Percentiles rank a stretch among this genome's conserved stretches.
These are phyloP conservation scores for Cyamopsis tetragonoloba DNA, from an alignment of 306 rosid species.

Conservation along the genomic window DNA sequence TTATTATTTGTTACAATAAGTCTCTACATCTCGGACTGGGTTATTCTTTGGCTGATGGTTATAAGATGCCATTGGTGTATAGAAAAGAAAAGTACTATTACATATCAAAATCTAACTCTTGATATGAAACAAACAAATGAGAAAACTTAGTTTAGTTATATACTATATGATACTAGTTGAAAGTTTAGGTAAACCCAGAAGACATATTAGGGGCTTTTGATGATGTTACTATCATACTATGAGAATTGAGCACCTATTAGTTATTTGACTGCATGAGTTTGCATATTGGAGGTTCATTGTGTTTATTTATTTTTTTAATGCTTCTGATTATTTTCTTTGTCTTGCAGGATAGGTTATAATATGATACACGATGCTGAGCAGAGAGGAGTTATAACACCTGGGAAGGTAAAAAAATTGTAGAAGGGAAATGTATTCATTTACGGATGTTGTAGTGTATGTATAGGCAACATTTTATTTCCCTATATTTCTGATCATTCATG, in stretches of 20 bases:
- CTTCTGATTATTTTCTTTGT: conserved; percentile 26
- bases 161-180: too few species aligned
- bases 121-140: too few species aligned
- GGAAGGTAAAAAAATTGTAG: conserved; percentile 57
- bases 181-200: not conserved
- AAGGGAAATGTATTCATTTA: conserved; percentile 11
- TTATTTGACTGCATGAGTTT: not conserved
- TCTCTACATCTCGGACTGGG: too few species aligned
- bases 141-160: too few species aligned
- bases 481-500: not conserved
- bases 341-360: conserved; percentile 86
- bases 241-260: not conserved
- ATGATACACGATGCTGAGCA: conserved; percentile 93
- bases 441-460: conserved; percentile 14
- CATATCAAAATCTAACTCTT: too few species aligned
- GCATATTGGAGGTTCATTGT: conserved; percentile 13
- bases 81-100: too few species aligned
- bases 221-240: not conserved
- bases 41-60: too few species aligned
- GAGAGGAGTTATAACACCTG: conserved; percentile 82
- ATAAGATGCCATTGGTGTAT: too few species aligned
- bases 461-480: conserved; percentile 6
- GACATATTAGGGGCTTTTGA: not conserved
- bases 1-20: not conserved
- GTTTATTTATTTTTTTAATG: not conserved